phyloP scores from a whole-genome alignment of 2,329 filamentous ascomycete species.

The Ramularia collo-cygni region DNA sequence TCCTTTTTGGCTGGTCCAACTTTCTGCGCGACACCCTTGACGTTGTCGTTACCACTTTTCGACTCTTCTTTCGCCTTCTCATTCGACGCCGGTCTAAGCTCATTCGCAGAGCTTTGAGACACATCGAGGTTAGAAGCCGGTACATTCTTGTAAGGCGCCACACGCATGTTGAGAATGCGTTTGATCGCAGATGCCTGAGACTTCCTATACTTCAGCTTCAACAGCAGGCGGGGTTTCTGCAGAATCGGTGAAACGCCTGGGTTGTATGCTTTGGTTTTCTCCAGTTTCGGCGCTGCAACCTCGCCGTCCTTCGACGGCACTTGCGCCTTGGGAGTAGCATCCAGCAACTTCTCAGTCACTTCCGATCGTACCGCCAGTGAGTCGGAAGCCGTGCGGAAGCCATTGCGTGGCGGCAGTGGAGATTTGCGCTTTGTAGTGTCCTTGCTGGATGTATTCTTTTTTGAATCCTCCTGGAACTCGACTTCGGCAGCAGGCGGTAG shows the following conservation, averaged over 20 bases:
- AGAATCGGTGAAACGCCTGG: neutral
- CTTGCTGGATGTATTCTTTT: slow-evolving; percentile 12
- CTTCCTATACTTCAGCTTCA: slow-evolving; percentile 27
- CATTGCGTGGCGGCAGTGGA: slow-evolving; percentile 22
- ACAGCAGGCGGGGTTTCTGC: slow-evolving; percentile 13
- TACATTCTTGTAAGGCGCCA: slow-evolving; percentile 17
- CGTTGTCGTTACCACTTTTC: slow-evolving; percentile 11
- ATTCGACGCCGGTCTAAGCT: slow-evolving; percentile 5
- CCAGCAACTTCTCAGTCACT: slow-evolving; percentile 13
- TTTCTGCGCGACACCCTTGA: slow-evolving; percentile 28
- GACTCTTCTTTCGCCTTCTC: slow-evolving; percentile 13
- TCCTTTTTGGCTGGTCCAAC: slow-evolving; percentile 19
- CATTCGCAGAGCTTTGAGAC: slow-evolving; percentile 3
- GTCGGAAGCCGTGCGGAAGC: slow-evolving; percentile 23
- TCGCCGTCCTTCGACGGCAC: slow-evolving; percentile 19
- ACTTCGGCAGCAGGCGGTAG: slow-evolving; percentile 10
- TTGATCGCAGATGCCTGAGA: slow-evolving; percentile 18
- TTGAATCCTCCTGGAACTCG: slow-evolving; percentile 16
- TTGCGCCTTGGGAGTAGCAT: slow-evolving; percentile 8
- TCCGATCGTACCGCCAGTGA: slow-evolving; percentile 23
- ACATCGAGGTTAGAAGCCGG: neutral
- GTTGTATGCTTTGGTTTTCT: slow-evolving; percentile 9
- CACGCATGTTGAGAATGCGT: slow-evolving; percentile 26
- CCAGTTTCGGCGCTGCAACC: slow-evolving; percentile 10
- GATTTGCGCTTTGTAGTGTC: slow-evolving; percentile 21